Conservation (phyloP, 257 asterid genomes). For the Perilla frutescens region DNA sequence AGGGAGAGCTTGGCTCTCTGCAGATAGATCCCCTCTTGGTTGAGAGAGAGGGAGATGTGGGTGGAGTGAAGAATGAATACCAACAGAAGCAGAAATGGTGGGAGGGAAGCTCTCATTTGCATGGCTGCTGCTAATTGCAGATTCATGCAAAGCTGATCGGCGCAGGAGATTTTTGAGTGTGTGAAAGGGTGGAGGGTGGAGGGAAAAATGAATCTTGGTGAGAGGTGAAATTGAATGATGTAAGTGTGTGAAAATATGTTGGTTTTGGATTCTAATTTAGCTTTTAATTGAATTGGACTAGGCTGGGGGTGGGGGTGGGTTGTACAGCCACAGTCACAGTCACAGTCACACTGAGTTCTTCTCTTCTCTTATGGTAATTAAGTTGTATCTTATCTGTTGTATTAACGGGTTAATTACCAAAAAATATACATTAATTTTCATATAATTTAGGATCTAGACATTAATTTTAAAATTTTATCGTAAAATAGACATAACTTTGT, state of each 20-base stretch:
- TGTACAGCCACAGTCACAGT: too few species aligned
- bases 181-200: slow-evolving; percentile 10
- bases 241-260: slow-evolving; percentile 8
- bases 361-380: too few species aligned
- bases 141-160: slow-evolving; percentile 28
- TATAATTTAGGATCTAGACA: too few species aligned
- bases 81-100: background rate
- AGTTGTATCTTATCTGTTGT: too few species aligned
- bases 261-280: slow-evolving; percentile 11
- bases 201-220: slow-evolving; percentile 6
- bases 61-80: background rate
- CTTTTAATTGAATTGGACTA: background rate
- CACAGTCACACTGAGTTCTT: too few species aligned
- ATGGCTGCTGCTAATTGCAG: slow-evolving; percentile 26
- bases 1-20: slow-evolving; percentile 52
- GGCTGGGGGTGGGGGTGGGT: too few species aligned
- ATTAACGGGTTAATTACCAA: too few species aligned
- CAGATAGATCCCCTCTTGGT: slow-evolving; percentile 56
- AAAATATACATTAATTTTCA: too few species aligned
- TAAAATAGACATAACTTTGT: too few species aligned
- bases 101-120: slow-evolving; percentile 20
- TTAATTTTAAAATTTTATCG: too few species aligned
- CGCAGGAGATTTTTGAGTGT: background rate
- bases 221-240: background rate
- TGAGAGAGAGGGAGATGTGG: slow-evolving; percentile 46